These are phyloP conservation scores for Trichosanthes truncata DNA, from an alignment of 306 rosid species.

Conservation along the genomic window DNA sequence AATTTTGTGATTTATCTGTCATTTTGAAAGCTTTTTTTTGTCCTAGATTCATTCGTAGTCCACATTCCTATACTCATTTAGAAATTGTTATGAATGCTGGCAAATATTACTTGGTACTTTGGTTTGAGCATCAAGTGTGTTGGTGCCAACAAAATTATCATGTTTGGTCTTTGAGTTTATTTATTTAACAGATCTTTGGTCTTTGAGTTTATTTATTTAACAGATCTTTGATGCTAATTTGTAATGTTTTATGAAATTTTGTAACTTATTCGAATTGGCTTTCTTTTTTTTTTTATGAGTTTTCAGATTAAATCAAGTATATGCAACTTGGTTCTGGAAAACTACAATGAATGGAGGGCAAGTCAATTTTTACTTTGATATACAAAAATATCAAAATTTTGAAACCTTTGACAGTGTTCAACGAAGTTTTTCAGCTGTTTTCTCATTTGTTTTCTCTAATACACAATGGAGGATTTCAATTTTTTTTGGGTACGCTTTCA, in stretches of 20 bases:
- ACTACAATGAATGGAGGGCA: too few species aligned
- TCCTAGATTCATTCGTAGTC: not conserved
- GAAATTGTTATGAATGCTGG: not conserved
- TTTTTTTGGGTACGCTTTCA: too few species aligned
- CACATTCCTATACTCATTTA: not conserved
- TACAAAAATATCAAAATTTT: too few species aligned
- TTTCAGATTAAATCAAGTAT: constrained; percentile 27
- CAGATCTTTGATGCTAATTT: too few species aligned
- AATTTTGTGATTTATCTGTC: not conserved
- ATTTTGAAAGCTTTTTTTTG: not conserved
- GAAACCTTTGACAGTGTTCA: too few species aligned
- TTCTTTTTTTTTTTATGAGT: constrained; percentile 19
- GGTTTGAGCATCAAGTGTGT: not conserved
- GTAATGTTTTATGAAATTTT: too few species aligned
- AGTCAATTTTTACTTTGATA: too few species aligned
- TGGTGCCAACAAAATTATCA: not conserved
- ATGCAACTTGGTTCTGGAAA: constrained; percentile 12
- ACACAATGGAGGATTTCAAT: too few species aligned
- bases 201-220: too few species aligned
- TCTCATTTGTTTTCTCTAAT: too few species aligned
- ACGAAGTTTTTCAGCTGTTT: too few species aligned
- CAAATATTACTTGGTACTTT: not conserved
- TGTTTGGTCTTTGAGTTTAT: not conserved
- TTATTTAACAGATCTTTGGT: too few species aligned
- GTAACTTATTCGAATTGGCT: constrained; percentile 10